Percentiles rank a stretch among this genome's conserved stretches.
Conservation (phyloP, 2,329 filamentous ascomycete species). For the Pseudogymnoascus sp. region DNA sequence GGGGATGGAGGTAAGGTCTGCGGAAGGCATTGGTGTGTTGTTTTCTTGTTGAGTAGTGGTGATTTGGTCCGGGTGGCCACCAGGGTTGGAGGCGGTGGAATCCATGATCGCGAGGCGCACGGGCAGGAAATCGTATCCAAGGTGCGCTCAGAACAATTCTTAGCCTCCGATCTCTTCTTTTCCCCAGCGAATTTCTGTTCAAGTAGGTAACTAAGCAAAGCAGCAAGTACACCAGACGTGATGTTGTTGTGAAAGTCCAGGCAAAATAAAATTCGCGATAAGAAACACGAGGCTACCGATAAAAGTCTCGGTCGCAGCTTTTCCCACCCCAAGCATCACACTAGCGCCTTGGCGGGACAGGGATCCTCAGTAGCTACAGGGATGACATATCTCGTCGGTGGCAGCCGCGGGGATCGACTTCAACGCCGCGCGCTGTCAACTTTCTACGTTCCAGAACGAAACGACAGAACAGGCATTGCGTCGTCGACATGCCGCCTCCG, state of each 20-base stretch:
- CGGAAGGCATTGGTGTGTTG: background rate
- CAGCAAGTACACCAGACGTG: background rate
- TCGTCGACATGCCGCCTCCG: background rate
- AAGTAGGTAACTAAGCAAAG: background rate
- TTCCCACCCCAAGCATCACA: background rate
- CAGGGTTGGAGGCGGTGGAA: background rate
- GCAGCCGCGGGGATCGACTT: background rate
- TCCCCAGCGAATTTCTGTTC: no score
- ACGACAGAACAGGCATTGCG: background rate
- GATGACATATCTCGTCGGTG: background rate
- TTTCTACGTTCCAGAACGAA: background rate
- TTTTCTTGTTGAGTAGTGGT: background rate
- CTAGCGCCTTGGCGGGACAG: background rate
- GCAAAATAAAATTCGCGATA: background rate
- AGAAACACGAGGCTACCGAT: background rate
- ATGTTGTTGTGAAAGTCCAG: background rate
- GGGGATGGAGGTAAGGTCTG: background rate
- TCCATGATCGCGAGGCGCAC: background rate
- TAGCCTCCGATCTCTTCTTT: background rate
- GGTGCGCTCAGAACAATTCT: background rate
- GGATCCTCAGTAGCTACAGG: background rate
- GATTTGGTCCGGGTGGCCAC: background rate
- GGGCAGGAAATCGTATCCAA: background rate
- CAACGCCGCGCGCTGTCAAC: background rate
- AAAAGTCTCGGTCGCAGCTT: background rate